Base-by-base conservation (phyloP, 139 green algal genomes). In the Eudorina sp. region DNA sequence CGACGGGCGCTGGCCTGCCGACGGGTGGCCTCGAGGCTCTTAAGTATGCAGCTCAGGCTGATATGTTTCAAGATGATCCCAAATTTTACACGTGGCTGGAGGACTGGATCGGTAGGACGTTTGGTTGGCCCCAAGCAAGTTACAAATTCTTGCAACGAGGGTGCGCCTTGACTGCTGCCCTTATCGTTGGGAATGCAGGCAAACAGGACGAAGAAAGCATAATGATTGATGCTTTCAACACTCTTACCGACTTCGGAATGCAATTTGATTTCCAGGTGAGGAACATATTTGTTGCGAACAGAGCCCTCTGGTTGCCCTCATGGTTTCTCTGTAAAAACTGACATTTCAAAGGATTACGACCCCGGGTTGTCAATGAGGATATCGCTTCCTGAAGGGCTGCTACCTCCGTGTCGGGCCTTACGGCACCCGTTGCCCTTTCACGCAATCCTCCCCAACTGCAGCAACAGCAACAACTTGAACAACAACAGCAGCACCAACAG, bases 1-100 rank as follows among this genome's bases (percentile, higher is more conserved):
- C 70, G 6, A 25, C 2, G 38, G 40, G 18, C 11, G 41, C 36
- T 23, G 70, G 40, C 1, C 16, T 36, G 34, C 70, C 70, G 8
- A 40, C 41, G 55, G 70, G 70, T 53, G 70, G 70, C 40, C 41
- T 79, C 31, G 70, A 53, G 41, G 77, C 48, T 23, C 11, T 84
- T 3, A 69, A 84, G 38, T 84, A 73, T 53, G 77, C 53, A 34
- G 48, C 76, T 29, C 38, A 73, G 23, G 79, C 58, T 4, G 79
- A 85, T 27, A 43, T 45, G 53, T 51, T 83, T 8, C 75, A 83
- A 41, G 81, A 87, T 19, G 81, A 87, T 45, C 81, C 81, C 4
- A 87, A 87, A 6, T 87, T 87, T 41, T 78, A 78, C 36, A 38
- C 11, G n/a, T 87, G 62, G 62, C 64, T 87, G 0, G 45, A 78